These are phyloP conservation scores for Thymus quinquecostatus DNA, from an alignment of 257 asterid species.

Conservation along the genomic window DNA sequence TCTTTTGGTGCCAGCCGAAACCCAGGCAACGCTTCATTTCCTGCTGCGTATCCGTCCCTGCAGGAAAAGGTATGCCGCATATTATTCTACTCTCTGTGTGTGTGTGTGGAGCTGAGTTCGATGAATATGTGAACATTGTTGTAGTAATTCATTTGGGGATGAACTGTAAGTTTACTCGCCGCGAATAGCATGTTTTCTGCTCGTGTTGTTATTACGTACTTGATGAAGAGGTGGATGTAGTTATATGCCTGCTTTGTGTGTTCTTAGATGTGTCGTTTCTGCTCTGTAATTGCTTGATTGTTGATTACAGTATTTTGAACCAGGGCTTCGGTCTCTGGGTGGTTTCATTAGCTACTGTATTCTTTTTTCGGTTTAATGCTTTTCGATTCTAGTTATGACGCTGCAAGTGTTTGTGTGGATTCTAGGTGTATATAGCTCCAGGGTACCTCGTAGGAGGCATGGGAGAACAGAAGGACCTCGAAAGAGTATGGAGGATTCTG, in stretches of 20 bases:
- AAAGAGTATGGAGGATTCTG: conserved; percentile 94
- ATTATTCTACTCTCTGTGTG: not conserved
- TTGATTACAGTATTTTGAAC: conserved; percentile 2
- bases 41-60: conserved; percentile 51
- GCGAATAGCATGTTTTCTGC: not conserved
- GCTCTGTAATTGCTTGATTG: conserved; percentile 9
- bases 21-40: conserved; percentile 50
- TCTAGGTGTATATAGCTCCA: conserved; percentile 59
- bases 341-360: not conserved
- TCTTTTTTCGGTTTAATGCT: not conserved
- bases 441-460: conserved; percentile 57
- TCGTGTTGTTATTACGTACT: not conserved
- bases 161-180: not conserved
- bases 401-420: conserved; percentile 8
- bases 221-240: conserved; percentile 11
- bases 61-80: conserved; percentile 53
- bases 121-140: conserved; percentile 6
- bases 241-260: not conserved
- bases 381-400: no score
- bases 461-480: conserved; percentile 80
- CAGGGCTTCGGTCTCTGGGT: not conserved
- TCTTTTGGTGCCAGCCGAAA: conserved; percentile 44
- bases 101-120: not conserved
- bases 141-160: not conserved
- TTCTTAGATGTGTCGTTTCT: conserved; percentile 6